Evolutionary conservation across 2,329 filamentous ascomycete species (phyloP), one percentile per base, ranked within the genome.

Genomic region (Monosporascus sp.): DNA sequence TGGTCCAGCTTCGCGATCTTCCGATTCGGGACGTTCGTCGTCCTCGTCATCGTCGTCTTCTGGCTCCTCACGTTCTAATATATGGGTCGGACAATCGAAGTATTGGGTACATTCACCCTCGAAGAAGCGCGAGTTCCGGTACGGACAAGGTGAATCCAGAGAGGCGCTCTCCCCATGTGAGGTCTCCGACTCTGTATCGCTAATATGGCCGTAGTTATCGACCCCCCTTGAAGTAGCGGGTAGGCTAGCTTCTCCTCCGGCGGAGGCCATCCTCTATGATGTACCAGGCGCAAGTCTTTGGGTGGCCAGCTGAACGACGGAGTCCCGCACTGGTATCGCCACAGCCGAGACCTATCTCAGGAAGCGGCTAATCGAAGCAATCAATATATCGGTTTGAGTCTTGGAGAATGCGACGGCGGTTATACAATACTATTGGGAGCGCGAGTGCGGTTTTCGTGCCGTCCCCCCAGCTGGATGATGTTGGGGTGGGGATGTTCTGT

Each of bases 41-140:
- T 11, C 9, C 8, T 11, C 27, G 1, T 31, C 27, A 3, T 11
- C 9, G 11, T 34, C 11, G 31, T 14, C 9, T 34, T 14, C 11
- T 14, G 11, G 31, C 11, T 34, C 31, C 14, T 14, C 31, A 54
- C 76, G 70, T 59, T 73, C 72, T 46, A 75, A 58, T 18, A 67
- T 55, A 52, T 80, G 77, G 4, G 74, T 72, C 34, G 76, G 77
- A 44, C 76, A 79, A 64, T 80, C 77, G 52, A 76, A 71, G 61
- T 70, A 79, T 47, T 70, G 71, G 11, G 70, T 69, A 60, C 76
- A 78, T 62, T 79, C 76, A 48, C 71, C 68, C 49, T 74, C 69
- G 57, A 74, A 60, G 45, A 68, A 74, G 15, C 65, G 63, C 18
- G 61, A 22, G 9, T 68, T 74, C 48, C 68, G 70, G 68, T 72